Percentiles rank a stretch among this genome's conserved stretches.
Conservation (phyloP, 179 eudicot genomes). For the Amaranthus tricolor region DNA sequence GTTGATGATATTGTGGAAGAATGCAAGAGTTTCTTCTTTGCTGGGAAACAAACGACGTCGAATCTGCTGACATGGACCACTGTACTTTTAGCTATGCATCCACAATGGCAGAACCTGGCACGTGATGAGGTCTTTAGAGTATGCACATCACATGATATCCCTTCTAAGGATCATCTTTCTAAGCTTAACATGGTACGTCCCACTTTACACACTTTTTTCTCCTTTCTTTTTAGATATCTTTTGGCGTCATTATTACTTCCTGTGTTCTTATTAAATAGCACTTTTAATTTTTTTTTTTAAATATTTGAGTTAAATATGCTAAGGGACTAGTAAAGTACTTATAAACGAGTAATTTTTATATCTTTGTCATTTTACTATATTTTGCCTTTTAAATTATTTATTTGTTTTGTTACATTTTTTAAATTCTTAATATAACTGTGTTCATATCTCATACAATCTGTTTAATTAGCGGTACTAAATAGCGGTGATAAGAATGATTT, state of each 20-base stretch:
- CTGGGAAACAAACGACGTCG: constrained; percentile 93
- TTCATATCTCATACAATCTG: too few relatives aligned
- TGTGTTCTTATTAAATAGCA: too few relatives aligned
- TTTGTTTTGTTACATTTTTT: too few relatives aligned
- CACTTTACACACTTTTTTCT: neutral
- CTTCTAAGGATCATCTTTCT: constrained; percentile 68
- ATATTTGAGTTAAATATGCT: too few relatives aligned
- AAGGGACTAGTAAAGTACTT: too few relatives aligned
- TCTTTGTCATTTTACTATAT: too few relatives aligned
- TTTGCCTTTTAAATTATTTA: too few relatives aligned
- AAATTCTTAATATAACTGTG: too few relatives aligned
- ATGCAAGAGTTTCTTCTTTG: constrained; percentile 90
- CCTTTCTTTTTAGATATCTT: neutral
- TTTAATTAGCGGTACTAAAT: too few relatives aligned
- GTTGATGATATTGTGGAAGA: constrained; percentile 81
- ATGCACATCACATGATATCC: constrained; percentile 74
- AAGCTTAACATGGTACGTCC: constrained; percentile 76
- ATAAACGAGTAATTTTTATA: too few relatives aligned
- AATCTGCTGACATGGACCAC: constrained; percentile 93
- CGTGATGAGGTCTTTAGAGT: constrained; percentile 78
- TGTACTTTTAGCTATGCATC: constrained; percentile 83
- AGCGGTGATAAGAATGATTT: too few relatives aligned
- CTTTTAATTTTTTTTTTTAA: too few relatives aligned
- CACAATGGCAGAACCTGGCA: constrained; percentile 90
- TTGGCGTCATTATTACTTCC: neutral